These are phyloP conservation scores for Patellifolia procumbens DNA, from an alignment of 179 eudicot species.

Conservation along the genomic window DNA sequence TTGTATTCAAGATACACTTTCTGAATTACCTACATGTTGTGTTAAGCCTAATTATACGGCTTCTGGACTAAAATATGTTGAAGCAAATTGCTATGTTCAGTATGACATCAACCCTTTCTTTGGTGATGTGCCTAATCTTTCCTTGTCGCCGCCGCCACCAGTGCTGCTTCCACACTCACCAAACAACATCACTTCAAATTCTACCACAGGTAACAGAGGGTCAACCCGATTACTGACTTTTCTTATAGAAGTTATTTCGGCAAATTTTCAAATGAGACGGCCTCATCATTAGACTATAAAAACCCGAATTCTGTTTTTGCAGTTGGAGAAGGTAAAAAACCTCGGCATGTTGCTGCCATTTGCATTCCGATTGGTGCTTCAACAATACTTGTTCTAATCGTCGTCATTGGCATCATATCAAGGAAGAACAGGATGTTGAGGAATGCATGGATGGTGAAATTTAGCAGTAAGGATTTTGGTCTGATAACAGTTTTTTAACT, in stretches of 20 bases:
- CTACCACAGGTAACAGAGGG: constrained; percentile 15
- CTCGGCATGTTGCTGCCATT: constrained; percentile 8
- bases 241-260: too few species aligned
- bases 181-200: not conserved
- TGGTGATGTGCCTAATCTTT: constrained; percentile 22
- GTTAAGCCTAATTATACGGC: not conserved
- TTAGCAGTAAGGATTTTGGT: not conserved
- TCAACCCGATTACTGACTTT: too few species aligned
- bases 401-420: not conserved
- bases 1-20: constrained; percentile 14
- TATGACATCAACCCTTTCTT: constrained; percentile 26
- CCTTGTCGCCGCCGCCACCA: constrained; percentile 15
- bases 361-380: constrained; percentile 20
- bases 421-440: constrained; percentile 26
- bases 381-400: constrained; percentile 11
- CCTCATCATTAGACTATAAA: too few species aligned
- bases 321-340: constrained; percentile 14
- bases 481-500: too few species aligned
- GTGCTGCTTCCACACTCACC: too few species aligned
- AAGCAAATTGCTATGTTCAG: constrained; percentile 26
- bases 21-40: constrained; percentile 17
- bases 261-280: too few species aligned
- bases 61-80: constrained; percentile 16
- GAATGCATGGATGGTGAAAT: constrained; percentile 17
- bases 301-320: not conserved